phyloP scores from a whole-genome alignment of 805 yeast genomes.

The Helenozyma rhizophorensis region DNA sequence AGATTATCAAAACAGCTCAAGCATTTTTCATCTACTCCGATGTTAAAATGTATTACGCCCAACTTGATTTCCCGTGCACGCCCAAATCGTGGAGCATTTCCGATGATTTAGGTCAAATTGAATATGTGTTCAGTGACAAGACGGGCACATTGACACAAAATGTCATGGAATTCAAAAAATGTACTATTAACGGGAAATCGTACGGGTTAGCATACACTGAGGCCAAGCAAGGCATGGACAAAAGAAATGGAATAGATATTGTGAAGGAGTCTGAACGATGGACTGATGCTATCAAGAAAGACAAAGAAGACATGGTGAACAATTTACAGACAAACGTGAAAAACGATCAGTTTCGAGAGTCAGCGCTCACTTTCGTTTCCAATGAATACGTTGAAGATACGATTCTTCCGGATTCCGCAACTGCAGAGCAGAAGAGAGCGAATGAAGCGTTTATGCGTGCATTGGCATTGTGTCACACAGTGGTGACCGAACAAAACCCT shows the following conservation, averaged over 20 bases:
- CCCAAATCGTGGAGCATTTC: slow-evolving; percentile 85
- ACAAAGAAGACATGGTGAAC: slow-evolving; percentile 45
- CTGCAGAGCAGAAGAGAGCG: slow-evolving; percentile 35
- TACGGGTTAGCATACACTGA: slow-evolving; percentile 84
- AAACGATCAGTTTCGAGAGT: slow-evolving; percentile 48
- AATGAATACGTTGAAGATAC: slow-evolving; percentile 55
- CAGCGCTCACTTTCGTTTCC: slow-evolving; percentile 55
- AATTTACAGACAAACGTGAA: slow-evolving; percentile 25
- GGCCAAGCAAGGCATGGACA: slow-evolving; percentile 73
- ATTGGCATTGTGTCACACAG: slow-evolving; percentile 72
- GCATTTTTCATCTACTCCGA: slow-evolving; percentile 79
- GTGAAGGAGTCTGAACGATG: slow-evolving; percentile 59
- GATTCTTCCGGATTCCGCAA: slow-evolving; percentile 25
- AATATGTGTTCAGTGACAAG: slow-evolving; percentile 78
- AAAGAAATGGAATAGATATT: slow-evolving; percentile 73
- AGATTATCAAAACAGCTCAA: slow-evolving; percentile 77
- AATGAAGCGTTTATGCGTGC: slow-evolving; percentile 60
- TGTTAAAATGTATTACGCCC: slow-evolving; percentile 62
- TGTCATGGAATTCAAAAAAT: slow-evolving; percentile 80
- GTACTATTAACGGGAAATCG: slow-evolving; percentile 66
- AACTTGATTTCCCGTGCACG: slow-evolving; percentile 73
- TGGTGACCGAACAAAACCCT: slow-evolving; percentile 51
- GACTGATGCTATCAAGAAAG: slow-evolving; percentile 48
- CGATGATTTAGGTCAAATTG: slow-evolving; percentile 83
- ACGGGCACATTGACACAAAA: slow-evolving; percentile 84